Base-by-base conservation (phyloP, 2,329 filamentous ascomycete species). In the Microdochium trichocladiopsis region DNA sequence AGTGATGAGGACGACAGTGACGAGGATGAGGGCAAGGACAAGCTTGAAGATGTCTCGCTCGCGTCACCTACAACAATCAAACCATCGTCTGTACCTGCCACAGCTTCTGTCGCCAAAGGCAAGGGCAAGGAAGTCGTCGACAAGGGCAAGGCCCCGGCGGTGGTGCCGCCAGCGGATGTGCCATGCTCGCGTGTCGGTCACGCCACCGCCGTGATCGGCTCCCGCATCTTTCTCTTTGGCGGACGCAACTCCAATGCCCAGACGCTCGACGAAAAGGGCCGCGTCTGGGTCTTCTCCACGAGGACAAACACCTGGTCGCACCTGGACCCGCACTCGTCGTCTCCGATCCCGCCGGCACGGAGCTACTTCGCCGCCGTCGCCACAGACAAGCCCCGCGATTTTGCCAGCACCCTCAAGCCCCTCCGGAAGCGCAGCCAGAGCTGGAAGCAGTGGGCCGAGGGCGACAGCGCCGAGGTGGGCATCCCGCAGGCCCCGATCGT, bases 171-270 rank as follows among this genome's bases (percentile, higher is more conserved):
- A 4, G n/a, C 41, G 18, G 64, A 76, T 28, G 75, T 87, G 1
- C 89, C 90, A 1, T 68, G 74, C 1, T 77, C 88, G 2, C 82
- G 90, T 21, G 82, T 92, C 2, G 90, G 90, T 21, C 82, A 90
- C 58, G 85, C 89, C 31, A 82, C 86, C 0, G 80, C 85, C 12
- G 77, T 83, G 1, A 79, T 94, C 53, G 78, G 84, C 53, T 77
- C 79, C 47, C 83, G 83, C 22, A 83, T 95, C 61, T 93, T 93
- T 69, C 57, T 95, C 43, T 95, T 92, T 67, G 90, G 89, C 48
- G 90, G 91, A 10, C 83, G 88, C 47, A 85, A 51, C 51, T 69
- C 76, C 2, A 82, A 82, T 25, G 85, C 88, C 80, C 72, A 79
- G 2, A 83, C 88, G 1, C 74, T 95, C 11, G 82, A 92, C 50